phyloP scores from a whole-genome alignment of 257 asterid species.

The Gentiana macrophylla region DNA sequence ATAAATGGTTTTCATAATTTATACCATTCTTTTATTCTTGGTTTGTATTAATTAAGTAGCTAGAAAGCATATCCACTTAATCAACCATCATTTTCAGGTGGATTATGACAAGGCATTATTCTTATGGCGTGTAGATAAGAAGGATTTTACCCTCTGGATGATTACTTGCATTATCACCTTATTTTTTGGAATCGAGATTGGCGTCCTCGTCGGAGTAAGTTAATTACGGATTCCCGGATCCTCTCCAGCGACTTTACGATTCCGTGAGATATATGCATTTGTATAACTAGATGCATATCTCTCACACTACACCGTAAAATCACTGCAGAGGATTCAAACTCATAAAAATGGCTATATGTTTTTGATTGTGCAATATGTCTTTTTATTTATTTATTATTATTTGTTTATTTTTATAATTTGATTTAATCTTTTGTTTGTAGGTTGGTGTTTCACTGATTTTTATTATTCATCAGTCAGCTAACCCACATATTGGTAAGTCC shows the following conservation, averaged over 20 bases:
- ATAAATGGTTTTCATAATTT: no score
- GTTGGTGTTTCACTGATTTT: conserved; percentile 98
- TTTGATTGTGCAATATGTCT: no score
- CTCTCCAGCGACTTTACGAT: neutral
- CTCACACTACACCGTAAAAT: neutral
- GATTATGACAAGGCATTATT: conserved; percentile 90
- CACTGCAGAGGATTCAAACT: neutral
- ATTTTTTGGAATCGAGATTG: conserved; percentile 95
- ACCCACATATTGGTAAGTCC: conserved; percentile 87
- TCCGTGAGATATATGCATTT: neutral
- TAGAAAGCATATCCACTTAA: neutral
- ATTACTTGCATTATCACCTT: conserved; percentile 72
- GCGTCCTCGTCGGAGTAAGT: conserved; percentile 93
- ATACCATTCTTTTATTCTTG: no score
- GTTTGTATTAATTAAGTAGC: no score
- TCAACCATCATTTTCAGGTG: conserved; percentile 47
- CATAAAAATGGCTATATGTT: neutral
- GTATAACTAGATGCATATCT: no score
- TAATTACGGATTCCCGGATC: neutral
- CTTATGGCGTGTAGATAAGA: conserved; percentile 90
- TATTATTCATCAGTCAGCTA: conserved; percentile 98
- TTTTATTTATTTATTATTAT: no score
- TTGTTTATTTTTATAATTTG: neutral
- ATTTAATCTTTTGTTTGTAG: conserved; percentile 32
- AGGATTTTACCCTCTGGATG: conserved; percentile 84